Percentiles rank a stretch among this genome's conserved stretches.
phyloP scores from a whole-genome alignment of 1,284 basidiomycete genomes.

The Naganishia albida region DNA sequence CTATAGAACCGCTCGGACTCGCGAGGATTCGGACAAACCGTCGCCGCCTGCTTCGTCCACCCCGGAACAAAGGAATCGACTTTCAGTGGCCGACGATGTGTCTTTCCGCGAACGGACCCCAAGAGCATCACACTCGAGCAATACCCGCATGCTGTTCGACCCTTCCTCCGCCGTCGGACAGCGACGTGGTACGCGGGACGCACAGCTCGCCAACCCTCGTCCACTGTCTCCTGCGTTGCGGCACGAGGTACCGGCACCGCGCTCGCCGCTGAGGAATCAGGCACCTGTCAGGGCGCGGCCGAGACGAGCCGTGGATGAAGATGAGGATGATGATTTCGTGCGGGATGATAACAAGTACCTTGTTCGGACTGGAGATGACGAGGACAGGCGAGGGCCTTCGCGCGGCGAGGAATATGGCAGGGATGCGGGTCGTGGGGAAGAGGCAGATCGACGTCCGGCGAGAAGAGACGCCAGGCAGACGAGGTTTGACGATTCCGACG shows the following conservation, averaged over 20 bases:
- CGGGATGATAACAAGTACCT: slow-evolving; percentile 25
- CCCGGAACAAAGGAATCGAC: neutral
- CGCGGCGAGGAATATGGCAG: neutral
- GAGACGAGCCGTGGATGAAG: slow-evolving; percentile 4
- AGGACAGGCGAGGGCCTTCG: neutral
- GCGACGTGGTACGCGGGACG: neutral
- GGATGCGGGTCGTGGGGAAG: neutral
- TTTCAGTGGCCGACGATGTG: neutral
- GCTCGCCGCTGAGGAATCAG: slow-evolving; percentile 1
- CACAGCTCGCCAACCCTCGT: neutral
- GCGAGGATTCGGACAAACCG: slow-evolving; percentile 1
- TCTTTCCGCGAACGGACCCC: neutral
- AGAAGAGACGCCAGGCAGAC: slow-evolving; percentile 7
- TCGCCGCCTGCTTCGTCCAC: neutral
- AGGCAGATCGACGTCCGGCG: neutral
- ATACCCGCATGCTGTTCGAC: slow-evolving; percentile 12
- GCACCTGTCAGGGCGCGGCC: neutral
- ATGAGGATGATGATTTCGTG: slow-evolving; percentile 24
- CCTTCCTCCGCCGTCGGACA: neutral
- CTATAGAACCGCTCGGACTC: neutral
- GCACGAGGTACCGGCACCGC: slow-evolving; percentile 3
- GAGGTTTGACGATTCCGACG: slow-evolving; percentile 12
- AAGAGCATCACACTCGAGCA: neutral
- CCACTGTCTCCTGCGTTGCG: slow-evolving; percentile 11
- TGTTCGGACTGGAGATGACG: slow-evolving; percentile 5